Base-by-base conservation (phyloP, 495 filamentous ascomycete genomes). In the Talaromyces stipitatus region DNA sequence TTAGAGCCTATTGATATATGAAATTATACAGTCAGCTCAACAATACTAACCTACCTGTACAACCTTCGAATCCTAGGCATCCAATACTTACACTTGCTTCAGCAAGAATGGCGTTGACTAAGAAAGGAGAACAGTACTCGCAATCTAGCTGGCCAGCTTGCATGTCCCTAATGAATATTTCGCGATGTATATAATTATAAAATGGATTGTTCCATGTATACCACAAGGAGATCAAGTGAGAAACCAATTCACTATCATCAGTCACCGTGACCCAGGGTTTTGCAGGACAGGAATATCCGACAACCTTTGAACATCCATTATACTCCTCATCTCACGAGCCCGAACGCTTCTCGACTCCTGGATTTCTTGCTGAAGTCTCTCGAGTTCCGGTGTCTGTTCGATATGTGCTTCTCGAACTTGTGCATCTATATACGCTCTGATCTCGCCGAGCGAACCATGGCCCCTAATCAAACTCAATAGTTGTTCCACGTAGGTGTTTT, bases 81-180 rank as follows among this genome's bases (percentile, higher is more conserved):
- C n/a, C n/a, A 10, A 32, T 14, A 60, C 64, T 29, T 64, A 64
- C 72, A 67, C 61, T 71, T 55, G 54, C 68, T 33, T 58, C 56
- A 10, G 73, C 69, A 28, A 76, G 70, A 32, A 80, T 72, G 9
- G 66, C 62, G 45, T 78, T 78, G 48, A 80, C 75, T 16, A 78
- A 63, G 20, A 78, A 71, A 0, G 73, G 69, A 3, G 76, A 74
- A 60, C 75, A 78, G 48, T 71, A 75, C 24, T 43, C 53, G 22
- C 56, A 61, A 2, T 69, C 56, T 8, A 64, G n/a, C 26, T 67
- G 52, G 0, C 67, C 69, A 0, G 63, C 53, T 12, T 64, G 61
- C 68, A 77, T 74, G 26, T 75, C 71, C 5, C 61, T 54, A 7
- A 77, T 51, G 50, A 78, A 77, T 11, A 70, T 57, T 36, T 75